These are phyloP conservation scores for Botryotinia globosa DNA, from an alignment of 2,329 filamentous ascomycete species.

Conservation along the genomic window DNA sequence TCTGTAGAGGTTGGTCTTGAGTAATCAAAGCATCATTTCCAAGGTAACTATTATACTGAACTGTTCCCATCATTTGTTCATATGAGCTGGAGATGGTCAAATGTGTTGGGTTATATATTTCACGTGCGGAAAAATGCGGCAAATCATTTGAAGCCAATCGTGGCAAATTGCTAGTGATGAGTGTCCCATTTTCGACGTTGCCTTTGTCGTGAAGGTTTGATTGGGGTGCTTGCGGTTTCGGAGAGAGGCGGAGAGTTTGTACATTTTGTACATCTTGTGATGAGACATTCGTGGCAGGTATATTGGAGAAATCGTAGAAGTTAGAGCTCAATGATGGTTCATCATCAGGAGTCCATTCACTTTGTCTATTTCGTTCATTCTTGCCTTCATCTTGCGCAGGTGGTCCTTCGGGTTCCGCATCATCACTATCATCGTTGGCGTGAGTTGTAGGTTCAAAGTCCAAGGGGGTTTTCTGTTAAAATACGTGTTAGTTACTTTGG, in stretches of 20 bases:
- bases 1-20: not conserved
- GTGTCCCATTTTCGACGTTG: not conserved
- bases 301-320: conserved; percentile 6
- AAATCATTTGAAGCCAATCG: conserved; percentile 11
- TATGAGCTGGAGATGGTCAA: not conserved
- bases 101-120: not conserved
- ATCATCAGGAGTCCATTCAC: conserved; percentile 2
- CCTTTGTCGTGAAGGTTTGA: not conserved
- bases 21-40: not conserved
- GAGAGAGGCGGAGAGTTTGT: conserved; percentile 2
- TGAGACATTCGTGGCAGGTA: not conserved
- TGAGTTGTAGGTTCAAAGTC: not conserved
- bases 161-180: not conserved
- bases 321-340: not conserved
- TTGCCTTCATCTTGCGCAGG: not conserved
- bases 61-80: conserved; percentile 14
- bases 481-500: not conserved
- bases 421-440: conserved; percentile 6
- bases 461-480: not conserved
- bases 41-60: conserved; percentile 11
- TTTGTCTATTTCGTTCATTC: not conserved
- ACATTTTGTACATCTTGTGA: not conserved
- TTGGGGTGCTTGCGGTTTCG: not conserved
- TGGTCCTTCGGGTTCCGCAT: conserved; percentile 2
- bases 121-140: not conserved